Conservation (phyloP, 495 filamentous ascomycete genomes). For the Neurospora sp. region DNA sequence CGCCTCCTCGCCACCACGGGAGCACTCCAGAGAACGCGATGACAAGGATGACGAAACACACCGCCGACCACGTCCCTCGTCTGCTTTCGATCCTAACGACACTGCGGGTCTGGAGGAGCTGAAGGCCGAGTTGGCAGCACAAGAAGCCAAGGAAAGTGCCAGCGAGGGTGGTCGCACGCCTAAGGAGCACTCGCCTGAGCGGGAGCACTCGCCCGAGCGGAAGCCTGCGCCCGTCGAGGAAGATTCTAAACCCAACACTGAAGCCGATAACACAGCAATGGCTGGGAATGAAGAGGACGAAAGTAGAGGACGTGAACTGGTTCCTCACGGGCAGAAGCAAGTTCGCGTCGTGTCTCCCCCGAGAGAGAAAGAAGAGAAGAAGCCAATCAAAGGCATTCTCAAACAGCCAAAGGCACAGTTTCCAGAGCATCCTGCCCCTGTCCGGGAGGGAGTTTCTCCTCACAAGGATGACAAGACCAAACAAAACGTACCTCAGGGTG, state of each 20-base stretch:
- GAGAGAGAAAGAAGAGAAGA: slow-evolving; percentile 35
- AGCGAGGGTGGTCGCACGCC: slow-evolving; percentile 8
- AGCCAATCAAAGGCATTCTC: slow-evolving; percentile 41
- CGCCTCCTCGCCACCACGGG: slow-evolving; percentile 4
- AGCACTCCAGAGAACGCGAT: neutral
- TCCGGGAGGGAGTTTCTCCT: slow-evolving; percentile 83
- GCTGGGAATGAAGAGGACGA: slow-evolving; percentile 22
- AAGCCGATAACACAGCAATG: slow-evolving; percentile 13
- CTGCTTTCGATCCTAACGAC: slow-evolving; percentile 42
- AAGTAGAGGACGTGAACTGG: slow-evolving; percentile 29
- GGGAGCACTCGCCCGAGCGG: slow-evolving; percentile 15
- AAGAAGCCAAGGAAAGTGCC: neutral
- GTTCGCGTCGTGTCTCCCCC: slow-evolving; percentile 48
- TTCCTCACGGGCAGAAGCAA: slow-evolving; percentile 27
- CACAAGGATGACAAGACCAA: slow-evolving; percentile 73
- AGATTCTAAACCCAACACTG: slow-evolving; percentile 6
- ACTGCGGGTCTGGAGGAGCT: slow-evolving; percentile 34
- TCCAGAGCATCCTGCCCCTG: slow-evolving; percentile 64
- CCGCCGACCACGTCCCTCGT: slow-evolving; percentile 23
- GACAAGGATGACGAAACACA: slow-evolving; percentile 8
- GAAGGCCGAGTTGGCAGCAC: slow-evolving; percentile 33
- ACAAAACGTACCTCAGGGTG: slow-evolving; percentile 60
- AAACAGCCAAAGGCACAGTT: slow-evolving; percentile 65
- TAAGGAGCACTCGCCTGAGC: slow-evolving; percentile 14
- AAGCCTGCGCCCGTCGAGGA: slow-evolving; percentile 11